Base-by-base conservation (phyloP, 257 asterid species). In the Solanum piurae region DNA sequence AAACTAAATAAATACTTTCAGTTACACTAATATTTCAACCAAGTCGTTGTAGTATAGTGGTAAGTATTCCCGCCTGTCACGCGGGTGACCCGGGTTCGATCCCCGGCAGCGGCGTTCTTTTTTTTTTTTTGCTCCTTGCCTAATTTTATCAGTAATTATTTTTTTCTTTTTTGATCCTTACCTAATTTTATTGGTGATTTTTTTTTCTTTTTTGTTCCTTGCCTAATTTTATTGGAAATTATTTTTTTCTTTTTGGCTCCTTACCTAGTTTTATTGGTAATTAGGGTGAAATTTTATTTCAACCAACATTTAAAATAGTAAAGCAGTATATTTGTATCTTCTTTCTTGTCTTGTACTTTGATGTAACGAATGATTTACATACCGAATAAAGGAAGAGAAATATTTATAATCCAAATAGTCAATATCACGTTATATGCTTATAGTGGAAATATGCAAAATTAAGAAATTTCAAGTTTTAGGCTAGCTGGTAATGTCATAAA, bases 61-160 rank as follows among this genome's bases (percentile, higher is more conserved):
- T 92, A 5, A 91, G 95, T 92, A 93, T 93, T 93, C 94, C 93
- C 91, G 92, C 92, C 90, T 93, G 94, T 93, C 95, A 93, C 94
- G 93, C 91, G 92, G 91, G 94, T 93, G 92, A 93, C 94, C 94
- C 90, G 92, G 91, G 93, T 93, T 93, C 92, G 92, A 93, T 92
- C 94, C 92, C 95, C 95, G 93, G 94, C 93, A 89, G 84, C 92
- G 94, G 94, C 92, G 93, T 3, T 55, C 1, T 3, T 4, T 7
- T 55, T 7, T 55, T 55, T 18, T 0, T 52, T 52, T 18, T 6
- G 42, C 42, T 37, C 42, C 42, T 37, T 6, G 1, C 42, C 40
- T 7, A 36, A 37, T 37, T 7, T 37, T 37, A 37, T 37, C 9
- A 5, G 42, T 37, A 9, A 40, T 40, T 40, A 38, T 42, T 3